phyloP scores from a whole-genome alignment of 2,329 filamentous ascomycete genomes.

The Epichloe sp. region DNA sequence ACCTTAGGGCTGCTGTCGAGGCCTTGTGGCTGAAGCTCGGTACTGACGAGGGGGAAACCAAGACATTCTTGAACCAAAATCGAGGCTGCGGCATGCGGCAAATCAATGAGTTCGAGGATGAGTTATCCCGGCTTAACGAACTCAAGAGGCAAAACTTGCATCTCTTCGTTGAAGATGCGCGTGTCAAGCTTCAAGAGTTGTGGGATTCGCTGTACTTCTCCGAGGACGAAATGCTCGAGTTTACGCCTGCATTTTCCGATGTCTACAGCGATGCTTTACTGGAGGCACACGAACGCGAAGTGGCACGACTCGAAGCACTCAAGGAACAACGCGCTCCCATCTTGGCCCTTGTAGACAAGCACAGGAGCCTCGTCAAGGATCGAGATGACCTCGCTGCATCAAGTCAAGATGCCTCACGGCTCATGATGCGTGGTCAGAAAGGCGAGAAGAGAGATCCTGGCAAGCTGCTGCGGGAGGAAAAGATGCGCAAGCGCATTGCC shows the following conservation, averaged over 20 bases:
- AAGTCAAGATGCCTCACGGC: conserved; percentile 84
- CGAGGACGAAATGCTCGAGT: conserved; percentile 97
- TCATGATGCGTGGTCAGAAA: conserved; percentile 84
- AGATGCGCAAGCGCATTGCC: conserved; percentile 93
- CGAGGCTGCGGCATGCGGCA: conserved; percentile 81
- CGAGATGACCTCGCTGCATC: conserved; percentile 79
- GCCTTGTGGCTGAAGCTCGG: conserved; percentile 79
- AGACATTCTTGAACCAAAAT: conserved; percentile 73
- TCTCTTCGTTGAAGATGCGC: conserved; percentile 87
- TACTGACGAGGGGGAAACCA: conserved; percentile 70
- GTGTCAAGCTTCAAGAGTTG: conserved; percentile 80
- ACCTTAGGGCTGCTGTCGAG: conserved; percentile 68
- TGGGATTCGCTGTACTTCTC: conserved; percentile 93
- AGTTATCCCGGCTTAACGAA: conserved; percentile 74
- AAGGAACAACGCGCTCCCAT: conserved; percentile 80
- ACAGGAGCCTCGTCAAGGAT: conserved; percentile 71
- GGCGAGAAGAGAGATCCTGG: conserved; percentile 91
- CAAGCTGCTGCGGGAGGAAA: conserved; percentile 87
- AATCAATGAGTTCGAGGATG: conserved; percentile 93
- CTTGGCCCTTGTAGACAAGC: conserved; percentile 68
- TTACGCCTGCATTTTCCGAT: conserved; percentile 91
- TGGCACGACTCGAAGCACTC: conserved; percentile 65
- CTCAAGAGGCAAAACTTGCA: conserved; percentile 92
- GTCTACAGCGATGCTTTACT: conserved; percentile 93
- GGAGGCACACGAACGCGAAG: conserved; percentile 88